Evolutionary conservation across 441 rosid species (phyloP).

Genomic region (Rhodomyrtus psidioides): DNA sequence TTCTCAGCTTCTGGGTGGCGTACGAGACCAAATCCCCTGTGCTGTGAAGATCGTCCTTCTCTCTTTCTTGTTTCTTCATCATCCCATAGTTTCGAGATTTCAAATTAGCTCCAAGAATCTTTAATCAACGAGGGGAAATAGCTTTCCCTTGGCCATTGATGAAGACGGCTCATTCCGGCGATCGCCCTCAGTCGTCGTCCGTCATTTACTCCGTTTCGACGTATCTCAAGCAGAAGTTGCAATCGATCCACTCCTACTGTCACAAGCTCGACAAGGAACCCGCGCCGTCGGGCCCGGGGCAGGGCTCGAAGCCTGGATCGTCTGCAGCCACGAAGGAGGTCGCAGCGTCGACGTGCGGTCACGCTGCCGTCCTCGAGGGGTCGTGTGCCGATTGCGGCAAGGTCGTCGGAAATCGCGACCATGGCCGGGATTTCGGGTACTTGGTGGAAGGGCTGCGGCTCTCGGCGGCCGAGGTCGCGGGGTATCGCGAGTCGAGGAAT

Average conservation of each 20-base stretch:
- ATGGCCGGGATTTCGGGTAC: not conserved
- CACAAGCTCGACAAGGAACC: not conserved
- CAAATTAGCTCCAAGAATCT: not conserved
- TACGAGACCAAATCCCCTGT: not conserved
- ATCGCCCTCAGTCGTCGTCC: not conserved
- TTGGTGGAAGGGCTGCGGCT: not conserved
- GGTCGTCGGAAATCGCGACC: not conserved
- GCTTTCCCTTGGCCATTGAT: not conserved
- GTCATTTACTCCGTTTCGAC: not conserved
- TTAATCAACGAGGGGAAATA: not conserved
- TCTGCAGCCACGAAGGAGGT: not conserved
- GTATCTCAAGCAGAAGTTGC: not conserved
- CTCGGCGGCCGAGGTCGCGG: not conserved
- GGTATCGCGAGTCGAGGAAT: not conserved
- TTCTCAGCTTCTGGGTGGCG: not conserved
- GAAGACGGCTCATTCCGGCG: not conserved
- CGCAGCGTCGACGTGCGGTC: not conserved
- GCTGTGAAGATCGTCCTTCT: too few species aligned
- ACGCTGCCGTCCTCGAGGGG: not conserved
- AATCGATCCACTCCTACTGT: not conserved
- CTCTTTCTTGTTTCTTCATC: not conserved
- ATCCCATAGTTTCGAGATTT: not conserved
- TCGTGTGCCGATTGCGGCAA: not conserved
- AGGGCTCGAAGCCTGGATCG: not conserved
- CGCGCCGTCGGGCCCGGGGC: not conserved